Evolutionary conservation across 2,329 filamentous ascomycete genomes (phyloP).

Genomic region (Lecanosticta acicola): DNA sequence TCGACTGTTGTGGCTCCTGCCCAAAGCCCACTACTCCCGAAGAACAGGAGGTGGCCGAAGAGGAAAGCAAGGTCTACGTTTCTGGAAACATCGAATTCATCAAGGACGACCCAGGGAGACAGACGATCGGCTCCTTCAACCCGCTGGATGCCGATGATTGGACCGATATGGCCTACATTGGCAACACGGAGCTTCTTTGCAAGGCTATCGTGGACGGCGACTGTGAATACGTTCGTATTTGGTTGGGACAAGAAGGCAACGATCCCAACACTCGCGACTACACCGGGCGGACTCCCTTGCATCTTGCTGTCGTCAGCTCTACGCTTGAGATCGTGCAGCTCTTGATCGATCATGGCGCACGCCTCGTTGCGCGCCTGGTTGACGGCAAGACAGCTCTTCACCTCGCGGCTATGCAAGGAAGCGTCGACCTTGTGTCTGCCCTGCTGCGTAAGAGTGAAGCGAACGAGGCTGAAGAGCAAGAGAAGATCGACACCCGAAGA

Average conservation of each 20-base stretch:
- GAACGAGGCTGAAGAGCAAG: slow-evolving; percentile 63
- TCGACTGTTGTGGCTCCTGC: slow-evolving; percentile 77
- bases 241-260: slow-evolving; percentile 60
- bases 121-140: slow-evolving; percentile 68
- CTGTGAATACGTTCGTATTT: slow-evolving; percentile 63
- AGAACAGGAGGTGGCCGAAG: slow-evolving; percentile 64
- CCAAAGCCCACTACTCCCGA: slow-evolving; percentile 63
- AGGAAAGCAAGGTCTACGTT: slow-evolving; percentile 70
- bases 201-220: slow-evolving; percentile 75
- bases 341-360: slow-evolving; percentile 66
- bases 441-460: slow-evolving; percentile 67
- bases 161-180: slow-evolving; percentile 87
- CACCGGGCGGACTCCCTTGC: slow-evolving; percentile 71
- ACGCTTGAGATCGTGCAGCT: slow-evolving; percentile 64
- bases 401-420: slow-evolving; percentile 66
- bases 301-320: slow-evolving; percentile 66
- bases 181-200: slow-evolving; percentile 69
- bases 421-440: slow-evolving; percentile 62
- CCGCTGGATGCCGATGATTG: slow-evolving; percentile 76
- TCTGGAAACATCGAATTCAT: slow-evolving; percentile 69
- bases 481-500: slow-evolving; percentile 37
- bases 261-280: slow-evolving; percentile 71
- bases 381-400: slow-evolving; percentile 82
- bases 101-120: slow-evolving; percentile 74
- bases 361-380: slow-evolving; percentile 66